Evolutionary conservation across 2,329 filamentous ascomycete genomes (phyloP).

Genomic region (Calonectria naviculata): DNA sequence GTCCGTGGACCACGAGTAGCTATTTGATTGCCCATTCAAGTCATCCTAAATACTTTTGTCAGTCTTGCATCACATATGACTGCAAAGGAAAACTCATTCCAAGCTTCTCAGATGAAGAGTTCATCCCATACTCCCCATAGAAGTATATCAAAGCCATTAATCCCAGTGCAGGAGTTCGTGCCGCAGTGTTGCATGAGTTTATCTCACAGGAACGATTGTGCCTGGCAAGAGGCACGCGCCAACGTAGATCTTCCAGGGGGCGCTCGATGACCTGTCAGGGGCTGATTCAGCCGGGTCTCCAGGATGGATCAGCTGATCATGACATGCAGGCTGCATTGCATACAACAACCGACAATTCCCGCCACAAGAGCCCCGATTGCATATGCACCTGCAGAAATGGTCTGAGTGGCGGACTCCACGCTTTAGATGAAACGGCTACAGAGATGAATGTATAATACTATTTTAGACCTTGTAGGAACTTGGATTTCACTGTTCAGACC

Average conservation of each 20-base stretch:
- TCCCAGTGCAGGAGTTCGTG: neutral
- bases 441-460: neutral
- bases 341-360: constrained; percentile 3
- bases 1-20: too few relatives aligned
- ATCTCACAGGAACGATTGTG: neutral
- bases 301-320: neutral
- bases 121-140: neutral
- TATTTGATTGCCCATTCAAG: neutral
- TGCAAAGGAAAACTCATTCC: neutral
- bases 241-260: neutral
- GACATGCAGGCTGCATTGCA: neutral
- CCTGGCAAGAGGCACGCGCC: neutral
- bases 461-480: neutral
- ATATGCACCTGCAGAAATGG: constrained; percentile 2
- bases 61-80: neutral
- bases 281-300: neutral
- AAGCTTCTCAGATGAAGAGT: neutral
- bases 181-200: neutral
- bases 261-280: neutral
- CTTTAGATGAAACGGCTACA: neutral
- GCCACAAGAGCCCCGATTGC: neutral
- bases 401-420: neutral
- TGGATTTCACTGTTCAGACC: neutral
- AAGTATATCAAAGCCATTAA: neutral
- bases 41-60: neutral